Percentiles rank a stretch among this genome's conserved stretches.
These are phyloP conservation scores for Calonectria pauciramosa DNA, from an alignment of 2,329 filamentous ascomycete species.

Conservation along the genomic window DNA sequence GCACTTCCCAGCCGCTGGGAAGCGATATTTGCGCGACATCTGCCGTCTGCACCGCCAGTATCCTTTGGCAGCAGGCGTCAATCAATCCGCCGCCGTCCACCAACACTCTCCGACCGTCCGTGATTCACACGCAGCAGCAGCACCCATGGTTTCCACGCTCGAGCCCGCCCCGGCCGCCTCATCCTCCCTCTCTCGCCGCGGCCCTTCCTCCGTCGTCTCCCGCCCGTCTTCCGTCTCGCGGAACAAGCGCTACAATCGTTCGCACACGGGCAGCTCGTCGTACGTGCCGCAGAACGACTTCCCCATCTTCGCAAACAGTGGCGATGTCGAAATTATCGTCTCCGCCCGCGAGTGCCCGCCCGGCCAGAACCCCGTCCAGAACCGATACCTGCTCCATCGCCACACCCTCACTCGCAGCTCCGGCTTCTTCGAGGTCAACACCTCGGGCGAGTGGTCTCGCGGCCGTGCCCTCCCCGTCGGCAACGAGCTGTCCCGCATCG, in stretches of 20 bases:
- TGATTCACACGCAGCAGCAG: constrained; percentile 1
- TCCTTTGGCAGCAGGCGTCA: background rate
- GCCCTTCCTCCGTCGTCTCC: constrained; percentile 70
- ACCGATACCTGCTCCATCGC: constrained; percentile 88
- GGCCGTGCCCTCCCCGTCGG: constrained; percentile 47
- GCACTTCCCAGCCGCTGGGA: background rate
- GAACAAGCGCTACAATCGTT: constrained; percentile 81
- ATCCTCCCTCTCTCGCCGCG: constrained; percentile 70
- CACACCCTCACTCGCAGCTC: constrained; percentile 92
- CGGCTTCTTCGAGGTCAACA: constrained; percentile 92
- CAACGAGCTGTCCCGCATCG: constrained; percentile 67
- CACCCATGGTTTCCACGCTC: constrained; percentile 74
- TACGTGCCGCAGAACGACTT: constrained; percentile 89
- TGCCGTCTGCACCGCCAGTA: constrained; percentile 7
- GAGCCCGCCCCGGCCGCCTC: constrained; percentile 56
- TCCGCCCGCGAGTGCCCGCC: constrained; percentile 62
- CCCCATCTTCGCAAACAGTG: constrained; percentile 88
- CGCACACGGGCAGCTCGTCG: constrained; percentile 80
- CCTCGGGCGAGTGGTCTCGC: constrained; percentile 79
- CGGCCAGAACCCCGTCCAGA: constrained; percentile 62
- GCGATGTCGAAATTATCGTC: constrained; percentile 92
- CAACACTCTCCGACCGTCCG: constrained; percentile 1
- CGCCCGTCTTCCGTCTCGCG: constrained; percentile 71
- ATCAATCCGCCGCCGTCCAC: background rate
- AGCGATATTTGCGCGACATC: constrained; percentile 16